Evolutionary conservation across 2,329 filamentous ascomycete genomes (phyloP).

Genomic region (Penicillium sp.): DNA sequence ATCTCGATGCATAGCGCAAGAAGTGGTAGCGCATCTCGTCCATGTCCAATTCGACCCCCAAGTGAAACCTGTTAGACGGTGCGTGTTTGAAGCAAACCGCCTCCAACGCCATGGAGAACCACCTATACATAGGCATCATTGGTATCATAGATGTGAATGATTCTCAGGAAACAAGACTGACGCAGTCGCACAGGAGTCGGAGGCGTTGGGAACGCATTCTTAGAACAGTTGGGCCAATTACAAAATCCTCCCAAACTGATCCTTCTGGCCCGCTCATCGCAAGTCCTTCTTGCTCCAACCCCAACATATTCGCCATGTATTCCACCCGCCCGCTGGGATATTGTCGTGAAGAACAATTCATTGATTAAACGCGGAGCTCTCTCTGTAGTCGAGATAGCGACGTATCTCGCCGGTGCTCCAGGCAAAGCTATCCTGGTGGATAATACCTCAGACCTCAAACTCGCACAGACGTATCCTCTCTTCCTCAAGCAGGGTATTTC

Average conservation of each 20-base stretch:
- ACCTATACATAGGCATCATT: neutral
- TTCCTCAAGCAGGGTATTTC: constrained; percentile 81
- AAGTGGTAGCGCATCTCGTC: too few relatives aligned
- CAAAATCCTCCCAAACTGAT: neutral
- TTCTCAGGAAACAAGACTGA: neutral
- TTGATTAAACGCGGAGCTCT: constrained; percentile 54
- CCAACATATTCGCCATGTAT: constrained; percentile 67
- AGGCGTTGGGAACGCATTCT: neutral
- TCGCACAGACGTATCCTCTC: constrained; percentile 79
- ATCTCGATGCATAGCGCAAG: too few relatives aligned
- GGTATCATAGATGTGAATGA: neutral
- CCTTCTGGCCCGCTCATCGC: constrained; percentile 66
- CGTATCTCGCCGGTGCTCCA: constrained; percentile 76
- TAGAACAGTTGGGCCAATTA: neutral
- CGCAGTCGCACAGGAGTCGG: neutral
- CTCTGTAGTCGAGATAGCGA: constrained; percentile 68
- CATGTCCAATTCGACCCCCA: too few relatives aligned
- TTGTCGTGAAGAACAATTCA: constrained; percentile 62
- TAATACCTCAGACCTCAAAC: constrained; percentile 87
- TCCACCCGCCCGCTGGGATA: constrained; percentile 59
- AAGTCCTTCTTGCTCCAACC: constrained; percentile 73
- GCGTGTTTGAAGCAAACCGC: neutral
- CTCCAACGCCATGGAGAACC: neutral
- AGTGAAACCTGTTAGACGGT: neutral
- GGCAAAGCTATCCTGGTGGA: constrained; percentile 82